phyloP scores from a whole-genome alignment of 1,284 basidiomycete genomes.

The Clitocybe nebularis region DNA sequence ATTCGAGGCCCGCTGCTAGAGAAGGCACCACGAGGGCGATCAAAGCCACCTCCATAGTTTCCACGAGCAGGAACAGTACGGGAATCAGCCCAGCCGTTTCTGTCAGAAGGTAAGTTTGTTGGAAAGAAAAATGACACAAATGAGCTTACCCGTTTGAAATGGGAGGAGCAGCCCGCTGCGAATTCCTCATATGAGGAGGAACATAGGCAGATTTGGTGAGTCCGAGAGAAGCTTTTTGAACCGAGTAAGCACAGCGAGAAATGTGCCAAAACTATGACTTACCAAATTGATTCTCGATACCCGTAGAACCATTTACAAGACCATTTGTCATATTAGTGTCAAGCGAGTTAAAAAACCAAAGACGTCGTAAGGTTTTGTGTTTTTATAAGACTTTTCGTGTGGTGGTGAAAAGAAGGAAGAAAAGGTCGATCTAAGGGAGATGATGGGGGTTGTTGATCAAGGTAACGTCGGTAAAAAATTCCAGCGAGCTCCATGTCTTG shows the following conservation, averaged over 20 bases:
- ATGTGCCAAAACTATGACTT: conserved; percentile 27
- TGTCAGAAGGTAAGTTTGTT: conserved; percentile 20
- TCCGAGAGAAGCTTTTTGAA: conserved; percentile 52
- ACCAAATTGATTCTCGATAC: conserved; percentile 84
- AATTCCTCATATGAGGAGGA: conserved; percentile 84
- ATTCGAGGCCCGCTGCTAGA: conserved; percentile 28
- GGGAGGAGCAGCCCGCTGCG: conserved; percentile 75
- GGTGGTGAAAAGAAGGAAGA: conserved; percentile 27
- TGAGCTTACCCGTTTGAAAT: conserved; percentile 49
- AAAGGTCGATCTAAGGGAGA: conserved; percentile 27
- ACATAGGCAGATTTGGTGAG: conserved; percentile 88
- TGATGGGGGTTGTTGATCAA: conserved; percentile 34
- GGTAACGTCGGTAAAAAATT: conserved; percentile 23
- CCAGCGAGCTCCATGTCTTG: conserved; percentile 11
- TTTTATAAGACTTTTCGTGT: conserved; percentile 22
- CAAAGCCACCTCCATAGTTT: conserved; percentile 47
- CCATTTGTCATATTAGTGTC: conserved; percentile 80
- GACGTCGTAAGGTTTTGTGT: conserved; percentile 20
- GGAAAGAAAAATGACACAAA: conserved; percentile 12
- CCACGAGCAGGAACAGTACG: conserved; percentile 52
- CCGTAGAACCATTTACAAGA: conserved; percentile 74
- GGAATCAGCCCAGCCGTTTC: conserved; percentile 73
- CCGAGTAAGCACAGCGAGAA: conserved; percentile 14
- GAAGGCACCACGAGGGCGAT: conserved; percentile 44
- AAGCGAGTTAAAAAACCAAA: conserved; percentile 29